Evolutionary conservation across 2,329 filamentous ascomycete genomes (phyloP).

Genomic region (Cladobotryum mycophilum): DNA sequence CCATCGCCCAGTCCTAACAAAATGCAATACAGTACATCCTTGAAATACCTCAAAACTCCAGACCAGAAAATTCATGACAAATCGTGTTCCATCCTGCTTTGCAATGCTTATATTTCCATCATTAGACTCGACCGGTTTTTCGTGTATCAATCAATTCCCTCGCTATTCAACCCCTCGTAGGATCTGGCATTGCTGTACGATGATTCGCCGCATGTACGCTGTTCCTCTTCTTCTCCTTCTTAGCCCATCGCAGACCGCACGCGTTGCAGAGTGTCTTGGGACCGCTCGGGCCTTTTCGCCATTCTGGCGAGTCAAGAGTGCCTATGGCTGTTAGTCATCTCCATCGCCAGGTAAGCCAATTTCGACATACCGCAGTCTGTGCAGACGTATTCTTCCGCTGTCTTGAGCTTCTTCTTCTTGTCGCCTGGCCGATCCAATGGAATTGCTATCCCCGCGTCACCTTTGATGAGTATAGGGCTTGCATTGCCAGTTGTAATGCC

Average conservation of each 20-base stretch:
- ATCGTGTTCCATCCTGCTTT: neutral
- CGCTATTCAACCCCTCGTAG: conserved; percentile 15
- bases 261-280: conserved; percentile 96
- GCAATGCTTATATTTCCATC: too few relatives aligned
- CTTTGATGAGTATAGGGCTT: conserved; percentile 74
- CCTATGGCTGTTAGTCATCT: conserved; percentile 32
- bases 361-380: conserved; percentile 79
- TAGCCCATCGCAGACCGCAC: conserved; percentile 70
- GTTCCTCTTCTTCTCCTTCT: conserved; percentile 71
- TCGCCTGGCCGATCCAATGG: conserved; percentile 68
- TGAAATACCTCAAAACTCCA: too few relatives aligned
- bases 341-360: neutral
- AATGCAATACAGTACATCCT: too few relatives aligned
- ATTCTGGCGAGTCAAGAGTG: conserved; percentile 88
- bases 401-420: conserved; percentile 85
- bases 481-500: conserved; percentile 83
- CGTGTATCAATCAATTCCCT: too few relatives aligned
- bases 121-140: too few relatives aligned
- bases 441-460: conserved; percentile 81
- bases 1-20: too few relatives aligned
- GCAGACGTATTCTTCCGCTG: conserved; percentile 84
- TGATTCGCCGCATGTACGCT: conserved; percentile 16
- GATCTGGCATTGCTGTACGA: conserved; percentile 17
- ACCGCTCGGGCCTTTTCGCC: conserved; percentile 87
- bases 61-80: neutral